These are phyloP conservation scores for Microsporum canis DNA, from an alignment of 2,329 filamentous ascomycete genomes.

Conservation along the genomic window DNA sequence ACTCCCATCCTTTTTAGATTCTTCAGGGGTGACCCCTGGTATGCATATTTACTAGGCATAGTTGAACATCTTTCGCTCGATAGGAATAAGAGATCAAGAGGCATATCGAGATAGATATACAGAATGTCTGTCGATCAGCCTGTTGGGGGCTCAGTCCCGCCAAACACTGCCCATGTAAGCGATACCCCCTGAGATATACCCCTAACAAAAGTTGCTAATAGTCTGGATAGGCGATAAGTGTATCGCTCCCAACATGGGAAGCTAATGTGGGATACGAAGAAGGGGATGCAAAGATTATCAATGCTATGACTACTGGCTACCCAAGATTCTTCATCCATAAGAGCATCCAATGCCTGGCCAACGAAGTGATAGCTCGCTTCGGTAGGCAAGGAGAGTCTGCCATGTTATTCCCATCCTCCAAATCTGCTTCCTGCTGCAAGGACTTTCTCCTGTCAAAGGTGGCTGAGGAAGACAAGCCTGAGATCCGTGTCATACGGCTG, in stretches of 20 bases:
- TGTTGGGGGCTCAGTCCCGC: constrained; percentile 61
- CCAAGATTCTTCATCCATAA: constrained; percentile 91
- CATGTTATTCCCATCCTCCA: constrained; percentile 69
- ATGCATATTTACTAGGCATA: background rate
- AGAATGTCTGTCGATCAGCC: constrained; percentile 26
- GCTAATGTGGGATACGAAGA: constrained; percentile 91
- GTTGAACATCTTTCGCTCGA: background rate
- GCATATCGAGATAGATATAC: background rate
- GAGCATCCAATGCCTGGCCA: constrained; percentile 61
- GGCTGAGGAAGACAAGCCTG: constrained; percentile 30
- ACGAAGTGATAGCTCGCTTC: constrained; percentile 54
- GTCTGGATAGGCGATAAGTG: constrained; percentile 69
- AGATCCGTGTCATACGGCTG: constrained; percentile 44
- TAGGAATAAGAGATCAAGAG: background rate
- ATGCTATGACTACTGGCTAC: constrained; percentile 80
- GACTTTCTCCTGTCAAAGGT: constrained; percentile 52
- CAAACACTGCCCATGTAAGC: constrained; percentile 67
- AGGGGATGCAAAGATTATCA: constrained; percentile 74
- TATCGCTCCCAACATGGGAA: constrained; percentile 87
- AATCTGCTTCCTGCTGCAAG: constrained; percentile 59
- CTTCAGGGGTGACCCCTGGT: background rate
- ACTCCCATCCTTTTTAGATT: background rate
- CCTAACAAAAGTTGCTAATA: constrained; percentile 4
- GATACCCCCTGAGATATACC: background rate
- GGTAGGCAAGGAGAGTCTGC: constrained; percentile 48